Evolutionary conservation across 2,329 filamentous ascomycete genomes (phyloP).

Genomic region (Alternaria triticina): DNA sequence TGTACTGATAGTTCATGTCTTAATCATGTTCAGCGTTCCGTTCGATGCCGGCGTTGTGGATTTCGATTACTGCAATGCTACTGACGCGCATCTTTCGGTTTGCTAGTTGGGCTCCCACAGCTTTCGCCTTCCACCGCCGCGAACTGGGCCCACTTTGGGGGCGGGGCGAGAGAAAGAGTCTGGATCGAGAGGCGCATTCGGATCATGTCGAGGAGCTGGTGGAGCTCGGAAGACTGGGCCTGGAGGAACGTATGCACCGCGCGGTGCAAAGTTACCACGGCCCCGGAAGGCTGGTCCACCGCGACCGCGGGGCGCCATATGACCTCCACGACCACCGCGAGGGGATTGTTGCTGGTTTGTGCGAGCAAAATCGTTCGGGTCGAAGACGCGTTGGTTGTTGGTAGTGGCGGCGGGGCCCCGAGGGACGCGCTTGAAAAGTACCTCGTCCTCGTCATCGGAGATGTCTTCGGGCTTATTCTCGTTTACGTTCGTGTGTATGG

Average conservation of each 20-base stretch:
- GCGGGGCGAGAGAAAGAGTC: constrained; percentile 48
- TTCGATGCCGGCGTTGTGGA: constrained; percentile 1
- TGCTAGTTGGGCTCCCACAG: constrained; percentile 51
- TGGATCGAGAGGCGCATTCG: constrained; percentile 49
- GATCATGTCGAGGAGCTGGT: constrained; percentile 40
- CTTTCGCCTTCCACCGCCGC: constrained; percentile 44
- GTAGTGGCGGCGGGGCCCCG: constrained; percentile 41
- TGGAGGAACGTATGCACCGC: constrained; percentile 40
- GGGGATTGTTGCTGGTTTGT: constrained; percentile 35
- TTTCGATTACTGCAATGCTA: constrained; percentile 7
- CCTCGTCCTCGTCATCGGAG: constrained; percentile 48
- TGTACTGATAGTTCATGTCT: background rate
- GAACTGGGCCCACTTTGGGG: constrained; percentile 34
- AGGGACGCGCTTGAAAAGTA: constrained; percentile 47
- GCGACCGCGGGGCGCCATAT: constrained; percentile 30
- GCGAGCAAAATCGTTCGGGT: constrained; percentile 58
- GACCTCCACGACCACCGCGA: constrained; percentile 43
- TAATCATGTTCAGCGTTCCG: constrained; percentile 2
- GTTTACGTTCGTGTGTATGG: constrained; percentile 17
- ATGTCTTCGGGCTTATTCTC: constrained; percentile 27
- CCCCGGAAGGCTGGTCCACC: constrained; percentile 32
- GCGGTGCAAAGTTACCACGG: constrained; percentile 38
- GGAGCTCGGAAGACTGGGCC: constrained; percentile 33
- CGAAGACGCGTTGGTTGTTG: constrained; percentile 48
- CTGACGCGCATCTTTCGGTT: constrained; percentile 10